phyloP scores from a whole-genome alignment of 2,329 filamentous ascomycete species.

The Talaromyces sp. region DNA sequence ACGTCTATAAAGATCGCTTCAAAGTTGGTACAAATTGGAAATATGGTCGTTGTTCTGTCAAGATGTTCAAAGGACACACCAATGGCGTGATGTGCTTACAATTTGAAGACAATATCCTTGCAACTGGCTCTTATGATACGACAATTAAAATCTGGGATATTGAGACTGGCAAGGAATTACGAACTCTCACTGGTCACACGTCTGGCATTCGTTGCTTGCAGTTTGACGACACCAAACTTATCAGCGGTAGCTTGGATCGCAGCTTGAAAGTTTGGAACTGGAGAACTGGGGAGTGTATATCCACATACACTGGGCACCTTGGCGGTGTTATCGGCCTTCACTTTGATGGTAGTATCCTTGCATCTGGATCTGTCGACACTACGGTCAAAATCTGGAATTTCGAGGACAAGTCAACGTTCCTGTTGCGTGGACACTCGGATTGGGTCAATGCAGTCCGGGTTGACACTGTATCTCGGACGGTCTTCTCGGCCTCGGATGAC shows the following conservation, averaged over 20 bases:
- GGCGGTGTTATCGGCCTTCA: slow-evolving; percentile 83
- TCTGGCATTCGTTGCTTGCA: slow-evolving; percentile 83
- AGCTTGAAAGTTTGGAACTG: slow-evolving; percentile 96
- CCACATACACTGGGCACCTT: slow-evolving; percentile 72
- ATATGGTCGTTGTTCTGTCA: slow-evolving; percentile 80
- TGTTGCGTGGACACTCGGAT: slow-evolving; percentile 78
- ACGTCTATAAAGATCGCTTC: slow-evolving; percentile 92
- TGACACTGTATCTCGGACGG: slow-evolving; percentile 73
- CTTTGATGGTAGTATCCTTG: slow-evolving; percentile 78
- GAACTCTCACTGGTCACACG: slow-evolving; percentile 79
- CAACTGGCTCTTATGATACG: slow-evolving; percentile 89
- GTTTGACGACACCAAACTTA: slow-evolving; percentile 86
- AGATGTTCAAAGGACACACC: slow-evolving; percentile 77
- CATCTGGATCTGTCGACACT: slow-evolving; percentile 83
- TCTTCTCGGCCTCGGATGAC: slow-evolving; percentile 92
- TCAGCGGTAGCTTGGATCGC: slow-evolving; percentile 82
- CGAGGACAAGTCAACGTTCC: slow-evolving; percentile 72
- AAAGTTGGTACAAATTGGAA: slow-evolving; percentile 98
- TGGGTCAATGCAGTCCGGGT: slow-evolving; percentile 97
- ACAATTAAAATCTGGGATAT: slow-evolving; percentile 97
- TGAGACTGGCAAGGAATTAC: slow-evolving; percentile 76
- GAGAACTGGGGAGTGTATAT: slow-evolving; percentile 82
- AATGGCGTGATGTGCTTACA: slow-evolving; percentile 80
- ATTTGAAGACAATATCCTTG: slow-evolving; percentile 84
- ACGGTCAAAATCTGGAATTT: slow-evolving; percentile 94